A percentile compares a stretch with the other conserved stretches of the same genome.
These are phyloP conservation scores for Trypanosoma platydactyli DNA, from an alignment of 208 protist species.

Conservation along the genomic window DNA sequence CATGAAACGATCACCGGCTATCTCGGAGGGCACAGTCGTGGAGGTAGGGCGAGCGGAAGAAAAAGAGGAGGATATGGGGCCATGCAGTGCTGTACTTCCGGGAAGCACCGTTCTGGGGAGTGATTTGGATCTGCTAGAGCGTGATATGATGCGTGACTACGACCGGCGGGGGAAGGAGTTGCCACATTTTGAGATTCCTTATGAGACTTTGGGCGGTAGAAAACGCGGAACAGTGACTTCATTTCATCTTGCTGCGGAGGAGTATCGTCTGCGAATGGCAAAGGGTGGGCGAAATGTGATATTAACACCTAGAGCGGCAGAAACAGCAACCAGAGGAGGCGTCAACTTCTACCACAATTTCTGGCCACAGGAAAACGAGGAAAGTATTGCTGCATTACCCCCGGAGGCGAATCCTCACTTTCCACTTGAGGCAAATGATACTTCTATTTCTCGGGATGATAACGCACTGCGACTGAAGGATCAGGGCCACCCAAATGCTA, in stretches of 20 bases:
- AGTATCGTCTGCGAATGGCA: slow-evolving; percentile 18
- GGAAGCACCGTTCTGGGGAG: slow-evolving; percentile 67
- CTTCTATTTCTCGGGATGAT: slow-evolving; percentile 4
- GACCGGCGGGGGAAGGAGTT: slow-evolving; percentile 50
- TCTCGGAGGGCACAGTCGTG: not conserved
- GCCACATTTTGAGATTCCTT: slow-evolving; percentile 55
- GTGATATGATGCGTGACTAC: slow-evolving; percentile 72
- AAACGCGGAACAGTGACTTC: slow-evolving; percentile 27
- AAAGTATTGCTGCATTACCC: slow-evolving; percentile 17
- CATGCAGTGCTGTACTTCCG: slow-evolving; percentile 37
- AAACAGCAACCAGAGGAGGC: slow-evolving; percentile 22
- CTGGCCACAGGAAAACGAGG: slow-evolving; percentile 19
- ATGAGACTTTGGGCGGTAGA: slow-evolving; percentile 49
- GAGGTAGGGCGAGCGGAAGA: not conserved
- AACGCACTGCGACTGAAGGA: not conserved
- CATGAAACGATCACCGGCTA: not conserved
- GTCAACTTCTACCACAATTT: slow-evolving; percentile 34
- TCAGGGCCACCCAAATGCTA: too few relatives aligned
- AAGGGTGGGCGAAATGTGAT: slow-evolving; percentile 5
- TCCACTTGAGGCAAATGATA: slow-evolving; percentile 20
- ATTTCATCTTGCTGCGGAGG: slow-evolving; percentile 27
- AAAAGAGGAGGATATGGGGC: slow-evolving; percentile 7
- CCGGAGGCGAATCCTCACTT: slow-evolving; percentile 72
- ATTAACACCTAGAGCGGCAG: not conserved
- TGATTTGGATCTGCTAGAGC: slow-evolving; percentile 77